Base-by-base conservation (phyloP, 23 red algal genomes). In the Gracilaria vermiculophylla region DNA sequence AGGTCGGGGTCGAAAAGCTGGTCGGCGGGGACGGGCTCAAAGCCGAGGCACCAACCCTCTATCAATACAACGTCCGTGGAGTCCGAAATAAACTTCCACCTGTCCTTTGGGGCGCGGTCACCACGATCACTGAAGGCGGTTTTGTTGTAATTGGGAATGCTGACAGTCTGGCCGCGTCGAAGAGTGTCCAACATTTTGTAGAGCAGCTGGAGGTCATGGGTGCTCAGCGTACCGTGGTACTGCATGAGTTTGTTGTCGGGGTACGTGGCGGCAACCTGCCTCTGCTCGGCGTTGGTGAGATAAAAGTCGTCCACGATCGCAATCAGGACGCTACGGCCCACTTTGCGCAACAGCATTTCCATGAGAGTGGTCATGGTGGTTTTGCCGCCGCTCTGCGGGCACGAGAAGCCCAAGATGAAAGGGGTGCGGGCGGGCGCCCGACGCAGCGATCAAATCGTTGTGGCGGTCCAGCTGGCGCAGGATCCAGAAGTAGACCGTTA, bases 381-480 rank as follows among this genome's bases (percentile, higher is more conserved):
- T 55, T 99, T 99, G 21, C 97, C 97, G 33, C 97, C 97, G 16
- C 97, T 93, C 81, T 99, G 97, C 11, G 97, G 97, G 51, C 97
- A 99, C 17, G 62, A 92, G 16, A 99, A 64, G 25, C 97, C 97
- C 3, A 99, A 33, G 51, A 95, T 86, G 28, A n/a, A 94, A 82
- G 2, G 89, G 84, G 43, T 71, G 92, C 20, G 23, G 79, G 2
- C 29, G 42, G 25, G 52, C 44, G 19, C 62, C 78, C 7, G 69
- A 44, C 6, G 3, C 50, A 20, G 44, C 76, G 27, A 72, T 25
- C 21, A 64, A 27, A 10, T 64, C 80, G 16, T 43, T 36, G 33
- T 73, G 79, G 21, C 42, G 41, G 23, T 80, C 56, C 16, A 94
- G 72, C 60, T 82, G 36, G 10, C 88, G 77, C 12, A 60, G 55